Percentiles rank a stretch among this genome's conserved stretches.
Evolutionary conservation across 177 flowering plant genomes (phyloP).

Genomic region (Tripterygium wilfordii): DNA sequence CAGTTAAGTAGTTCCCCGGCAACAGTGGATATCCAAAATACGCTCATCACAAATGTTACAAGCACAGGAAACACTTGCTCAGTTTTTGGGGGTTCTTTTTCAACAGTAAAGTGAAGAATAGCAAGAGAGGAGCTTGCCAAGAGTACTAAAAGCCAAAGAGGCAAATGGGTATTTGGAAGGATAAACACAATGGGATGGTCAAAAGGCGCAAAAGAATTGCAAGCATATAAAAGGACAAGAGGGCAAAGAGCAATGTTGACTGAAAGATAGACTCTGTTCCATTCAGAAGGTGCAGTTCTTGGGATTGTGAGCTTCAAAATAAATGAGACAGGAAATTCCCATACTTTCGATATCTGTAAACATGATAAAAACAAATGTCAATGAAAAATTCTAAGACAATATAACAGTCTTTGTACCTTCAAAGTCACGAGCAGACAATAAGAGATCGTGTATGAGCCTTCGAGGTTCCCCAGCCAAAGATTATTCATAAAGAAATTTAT

Average conservation of each 20-base stretch:
- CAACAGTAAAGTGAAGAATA: conserved; percentile 58
- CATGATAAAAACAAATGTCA: background rate
- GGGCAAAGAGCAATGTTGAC: conserved; percentile 47
- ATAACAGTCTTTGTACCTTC: no score
- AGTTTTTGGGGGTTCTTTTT: conserved; percentile 75
- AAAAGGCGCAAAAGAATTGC: conserved; percentile 69
- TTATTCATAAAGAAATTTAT: no score
- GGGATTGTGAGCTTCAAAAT: conserved; percentile 84
- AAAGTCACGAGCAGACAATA: no score
- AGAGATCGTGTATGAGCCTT: no score
- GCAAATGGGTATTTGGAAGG: conserved; percentile 57
- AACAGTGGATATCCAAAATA: conserved; percentile 91
- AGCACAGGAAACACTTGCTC: conserved; percentile 60
- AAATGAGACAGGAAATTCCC: conserved; percentile 72
- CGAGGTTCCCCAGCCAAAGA: no score
- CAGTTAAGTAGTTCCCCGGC: conserved; percentile 92
- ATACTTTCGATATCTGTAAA: conserved; percentile 53
- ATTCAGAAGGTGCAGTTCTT: conserved; percentile 58
- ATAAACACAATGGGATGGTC: conserved; percentile 68
- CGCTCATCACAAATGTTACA: conserved; percentile 86
- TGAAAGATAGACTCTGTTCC: conserved; percentile 80
- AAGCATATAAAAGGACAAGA: conserved; percentile 65
- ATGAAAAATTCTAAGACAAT: no score
- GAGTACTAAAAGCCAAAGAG: conserved; percentile 83
- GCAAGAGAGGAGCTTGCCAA: conserved; percentile 64